Base-by-base conservation (phyloP, 179 eudicot genomes). In the Beta macrorhiza region DNA sequence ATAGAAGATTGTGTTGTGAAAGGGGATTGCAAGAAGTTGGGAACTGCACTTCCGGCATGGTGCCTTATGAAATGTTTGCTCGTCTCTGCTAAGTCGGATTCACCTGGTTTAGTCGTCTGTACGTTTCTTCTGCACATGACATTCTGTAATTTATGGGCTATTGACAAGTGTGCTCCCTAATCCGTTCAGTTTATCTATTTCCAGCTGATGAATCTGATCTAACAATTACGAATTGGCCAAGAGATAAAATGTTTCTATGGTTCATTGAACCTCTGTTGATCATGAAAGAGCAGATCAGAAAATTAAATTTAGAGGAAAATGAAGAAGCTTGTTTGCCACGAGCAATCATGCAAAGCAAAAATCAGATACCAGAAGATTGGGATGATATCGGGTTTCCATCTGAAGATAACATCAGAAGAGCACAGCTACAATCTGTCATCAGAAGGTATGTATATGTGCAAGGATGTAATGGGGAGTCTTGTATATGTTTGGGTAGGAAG, bases 241-340 rank as follows among this genome's bases (percentile, higher is more conserved):
- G 86, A 81, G 98, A 94, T 75, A 89, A 86, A 83, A 83, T 93
- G 80, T 90, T 90, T 72, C 90, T 90, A 62, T 93, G 96, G 97
- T 90, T 92, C 75, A 84, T 90, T 16, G 93, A 84, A 73, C 98
- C 98, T 4, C 85, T 94, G 16, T 80, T 93, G 77, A 85, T 92
- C 44, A 91, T 93, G 86, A 93, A 93, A 85, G 98, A 94, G 86
- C 97, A 94, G 81, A 88, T 94, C 17, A 91, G 84, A 84, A 88
- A 84, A 29, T 81, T 94, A 6, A 78, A 91, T 7, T 78, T 94
- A 37, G 82, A 82, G n/a, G 90, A 88, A 79, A 71, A 73, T 77
- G 98, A 93, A 86, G 93, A 93, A 68, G 87, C 84, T 0, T 90
- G 88, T 81, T 84, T 94, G 72, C 87, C 82, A 67, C 85, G 74